Conservation (phyloP, 768 basidiomycete species). For the Boletus insuetus region DNA sequence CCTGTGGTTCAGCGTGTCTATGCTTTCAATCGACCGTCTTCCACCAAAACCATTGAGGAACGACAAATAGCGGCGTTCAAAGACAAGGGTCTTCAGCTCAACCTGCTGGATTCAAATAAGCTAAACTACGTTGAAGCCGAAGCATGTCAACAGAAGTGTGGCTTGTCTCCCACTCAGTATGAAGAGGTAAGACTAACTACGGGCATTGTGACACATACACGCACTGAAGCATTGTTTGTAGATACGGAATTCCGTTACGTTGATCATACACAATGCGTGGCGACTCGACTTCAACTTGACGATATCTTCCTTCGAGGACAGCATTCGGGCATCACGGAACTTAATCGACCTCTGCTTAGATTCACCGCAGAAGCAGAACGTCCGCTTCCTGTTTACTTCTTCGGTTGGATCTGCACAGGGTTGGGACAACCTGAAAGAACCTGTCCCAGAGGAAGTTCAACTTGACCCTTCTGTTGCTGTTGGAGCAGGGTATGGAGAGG, state of each 20-base stretch:
- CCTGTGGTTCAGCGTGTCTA: constrained; percentile 29
- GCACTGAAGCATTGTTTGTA: neutral
- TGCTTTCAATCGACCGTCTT: constrained; percentile 31
- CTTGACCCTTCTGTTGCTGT: constrained; percentile 25
- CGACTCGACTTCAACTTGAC: constrained; percentile 41
- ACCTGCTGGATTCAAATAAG: constrained; percentile 30
- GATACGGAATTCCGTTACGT: constrained; percentile 25
- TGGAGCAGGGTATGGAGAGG: constrained; percentile 37
- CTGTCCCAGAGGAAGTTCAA: constrained; percentile 37
- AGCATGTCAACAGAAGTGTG: constrained; percentile 27
- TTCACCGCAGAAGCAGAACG: neutral
- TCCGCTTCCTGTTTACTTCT: constrained; percentile 27
- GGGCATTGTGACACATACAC: neutral
- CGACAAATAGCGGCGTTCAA: constrained; percentile 35
- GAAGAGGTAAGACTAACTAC: constrained; percentile 23
- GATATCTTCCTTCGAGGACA: constrained; percentile 36
- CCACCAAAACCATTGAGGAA: constrained; percentile 7
- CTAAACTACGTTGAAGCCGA: constrained; percentile 41
- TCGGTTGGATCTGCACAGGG: constrained; percentile 20
- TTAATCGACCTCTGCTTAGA: constrained; percentile 29
- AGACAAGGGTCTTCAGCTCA: constrained; percentile 35
- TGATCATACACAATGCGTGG: constrained; percentile 41
- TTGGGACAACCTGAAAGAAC: constrained; percentile 27
- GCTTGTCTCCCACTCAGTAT: constrained; percentile 25
- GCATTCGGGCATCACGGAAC: constrained; percentile 32